Conservation (phyloP, 495 filamentous ascomycete species). For the Aspergillus coremiiformis region DNA sequence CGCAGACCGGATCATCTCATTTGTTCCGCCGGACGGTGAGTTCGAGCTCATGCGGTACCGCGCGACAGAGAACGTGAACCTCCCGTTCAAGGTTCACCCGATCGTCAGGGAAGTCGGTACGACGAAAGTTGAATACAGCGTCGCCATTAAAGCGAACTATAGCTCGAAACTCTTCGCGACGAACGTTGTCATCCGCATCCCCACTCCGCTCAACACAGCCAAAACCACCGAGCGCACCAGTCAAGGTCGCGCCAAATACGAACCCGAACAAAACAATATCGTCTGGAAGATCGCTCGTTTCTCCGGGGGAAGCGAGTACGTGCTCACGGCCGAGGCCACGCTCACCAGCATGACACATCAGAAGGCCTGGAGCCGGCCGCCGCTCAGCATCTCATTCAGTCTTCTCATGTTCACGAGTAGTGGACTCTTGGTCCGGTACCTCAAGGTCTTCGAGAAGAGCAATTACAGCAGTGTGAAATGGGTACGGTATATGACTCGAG, state of each 20-base stretch:
- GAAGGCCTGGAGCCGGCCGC: conserved; percentile 93
- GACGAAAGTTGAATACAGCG: conserved; percentile 97
- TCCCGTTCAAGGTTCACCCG: conserved; percentile 97
- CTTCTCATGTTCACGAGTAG: conserved; percentile 97
- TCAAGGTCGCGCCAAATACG: conserved; percentile 97
- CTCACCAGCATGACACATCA: conserved; percentile 97
- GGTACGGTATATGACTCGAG: conserved; percentile 98
- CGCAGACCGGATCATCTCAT: conserved; percentile 93
- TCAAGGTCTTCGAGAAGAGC: conserved; percentile 99
- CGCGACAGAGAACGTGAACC: conserved; percentile 98
- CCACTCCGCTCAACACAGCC: conserved; percentile 94
- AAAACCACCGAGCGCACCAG: conserved; percentile 87
- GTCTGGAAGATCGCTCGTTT: conserved; percentile 99
- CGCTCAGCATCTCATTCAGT: conserved; percentile 83
- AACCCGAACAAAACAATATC: conserved; percentile 95
- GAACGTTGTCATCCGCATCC: conserved; percentile 92
- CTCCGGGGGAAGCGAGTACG: conserved; percentile 90
- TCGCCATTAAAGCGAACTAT: conserved; percentile 95
- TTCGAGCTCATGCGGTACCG: conserved; percentile 99
- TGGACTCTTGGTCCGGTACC: conserved; percentile 84
- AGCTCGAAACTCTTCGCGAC: conserved; percentile 94
- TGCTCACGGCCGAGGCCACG: conserved; percentile 87
- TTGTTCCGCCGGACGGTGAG: conserved; percentile 95
- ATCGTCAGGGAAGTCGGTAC: conserved; percentile 97
- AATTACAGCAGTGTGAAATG: conserved; percentile 99